These are phyloP conservation scores for Trametes cinnabarina DNA, from an alignment of 768 basidiomycete species.

Conservation along the genomic window DNA sequence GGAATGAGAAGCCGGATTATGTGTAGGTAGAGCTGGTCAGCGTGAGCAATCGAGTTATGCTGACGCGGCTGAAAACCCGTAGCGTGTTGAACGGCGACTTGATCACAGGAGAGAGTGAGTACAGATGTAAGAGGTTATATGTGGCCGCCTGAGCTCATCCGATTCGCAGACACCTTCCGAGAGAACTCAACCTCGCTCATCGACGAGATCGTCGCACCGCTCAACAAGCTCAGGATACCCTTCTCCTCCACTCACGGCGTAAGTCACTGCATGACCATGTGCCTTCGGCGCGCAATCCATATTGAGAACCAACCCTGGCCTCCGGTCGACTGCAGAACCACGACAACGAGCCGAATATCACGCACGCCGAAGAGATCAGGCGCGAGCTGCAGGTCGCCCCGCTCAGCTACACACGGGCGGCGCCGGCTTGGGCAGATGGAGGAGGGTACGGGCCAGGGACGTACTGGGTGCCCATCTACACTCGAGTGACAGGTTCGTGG, in stretches of 20 bases:
- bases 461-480: conserved; percentile 73
- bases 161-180: conserved; percentile 51
- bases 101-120: conserved; percentile 67
- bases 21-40: conserved; percentile 53
- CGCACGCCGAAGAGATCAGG: conserved; percentile 62
- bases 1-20: conserved; percentile 63
- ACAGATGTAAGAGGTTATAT: not conserved
- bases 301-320: too few relatives aligned
- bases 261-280: conserved; percentile 21
- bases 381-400: conserved; percentile 56
- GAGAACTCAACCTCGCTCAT: conserved; percentile 67
- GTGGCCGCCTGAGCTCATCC: too few relatives aligned
- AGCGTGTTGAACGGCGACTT: conserved; percentile 74
- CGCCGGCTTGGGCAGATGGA: conserved; percentile 64
- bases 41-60: too few relatives aligned
- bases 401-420: conserved; percentile 60
- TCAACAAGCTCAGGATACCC: conserved; percentile 55
- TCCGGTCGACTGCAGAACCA: conserved; percentile 66
- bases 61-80: too few relatives aligned
- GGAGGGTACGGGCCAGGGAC: conserved; percentile 57
- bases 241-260: conserved; percentile 73
- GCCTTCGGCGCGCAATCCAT: not conserved
- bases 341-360: conserved; percentile 72
- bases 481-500: conserved; percentile 31
- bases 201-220: conserved; percentile 59